Evolutionary conservation across 176 grass and related monocot species (phyloP).

Genomic region (Elymus sibiricus): DNA sequence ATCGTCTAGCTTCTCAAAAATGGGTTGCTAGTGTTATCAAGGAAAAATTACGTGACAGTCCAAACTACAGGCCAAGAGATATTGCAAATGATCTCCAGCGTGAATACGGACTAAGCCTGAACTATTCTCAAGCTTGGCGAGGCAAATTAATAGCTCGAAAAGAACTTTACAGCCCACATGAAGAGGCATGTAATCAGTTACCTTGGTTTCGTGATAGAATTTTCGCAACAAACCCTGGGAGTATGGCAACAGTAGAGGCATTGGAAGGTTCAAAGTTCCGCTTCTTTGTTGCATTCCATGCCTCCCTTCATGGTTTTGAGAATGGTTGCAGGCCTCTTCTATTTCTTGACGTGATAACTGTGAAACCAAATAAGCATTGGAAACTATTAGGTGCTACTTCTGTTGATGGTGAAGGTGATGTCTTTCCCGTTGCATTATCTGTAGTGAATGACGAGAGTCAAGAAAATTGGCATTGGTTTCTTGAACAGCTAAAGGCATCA

Average conservation of each 20-base stretch:
- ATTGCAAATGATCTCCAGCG: slow-evolving; percentile 68
- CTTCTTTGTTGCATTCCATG: slow-evolving; percentile 73
- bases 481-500: slow-evolving; percentile 60
- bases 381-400: slow-evolving; percentile 62
- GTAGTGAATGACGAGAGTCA: slow-evolving; percentile 53
- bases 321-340: slow-evolving; percentile 72
- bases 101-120: slow-evolving; percentile 65
- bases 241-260: slow-evolving; percentile 47
- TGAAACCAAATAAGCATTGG: slow-evolving; percentile 62
- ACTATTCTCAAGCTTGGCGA: slow-evolving; percentile 77
- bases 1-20: slow-evolving; percentile 56
- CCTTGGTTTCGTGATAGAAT: slow-evolving; percentile 76
- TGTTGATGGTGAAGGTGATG: slow-evolving; percentile 67
- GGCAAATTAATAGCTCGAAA: slow-evolving; percentile 68
- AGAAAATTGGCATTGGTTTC: slow-evolving; percentile 80
- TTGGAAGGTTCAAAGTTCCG: slow-evolving; percentile 57
- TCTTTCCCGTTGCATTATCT: slow-evolving; percentile 58
- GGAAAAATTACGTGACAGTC: slow-evolving; percentile 60
- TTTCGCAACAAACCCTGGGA: slow-evolving; percentile 66
- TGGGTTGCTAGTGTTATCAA: slow-evolving; percentile 87
- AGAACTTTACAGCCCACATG: slow-evolving; percentile 64
- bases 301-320: slow-evolving; percentile 73
- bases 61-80: slow-evolving; percentile 73
- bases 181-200: slow-evolving; percentile 62
- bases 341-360: slow-evolving; percentile 60